Evolutionary conservation across 2,329 filamentous ascomycete genomes (phyloP), one percentile per base, ranked within the genome.

Genomic region (Pseudogymnoascus sp.): DNA sequence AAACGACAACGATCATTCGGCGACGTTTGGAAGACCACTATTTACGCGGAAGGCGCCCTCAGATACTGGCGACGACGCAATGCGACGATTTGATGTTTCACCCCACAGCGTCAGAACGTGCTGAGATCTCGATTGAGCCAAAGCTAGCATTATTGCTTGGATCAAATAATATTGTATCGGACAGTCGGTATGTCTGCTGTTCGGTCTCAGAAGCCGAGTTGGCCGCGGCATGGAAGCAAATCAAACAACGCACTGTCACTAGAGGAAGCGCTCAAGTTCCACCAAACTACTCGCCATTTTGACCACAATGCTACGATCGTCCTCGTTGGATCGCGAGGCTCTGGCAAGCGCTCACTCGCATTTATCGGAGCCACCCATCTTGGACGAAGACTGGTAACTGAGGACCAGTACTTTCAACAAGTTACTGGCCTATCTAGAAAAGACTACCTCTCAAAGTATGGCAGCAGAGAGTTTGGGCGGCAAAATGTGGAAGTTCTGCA

Each of bases 301-400:
- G 63, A 64, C 31, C 62, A 64, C 8, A 82, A 89, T 77, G 85
- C 87, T 1, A 91, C 89, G 1, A 85, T 93, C 63, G 82, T 92
- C 5, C 78, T 93, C 16, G 82, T 89, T 21, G 89, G 89, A 1
- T 85, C 91, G 63, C 84, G 88, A 12, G 89, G 89, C 10, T 85
- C 87, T 4, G 89, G 89, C 14, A 92, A 92, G 73, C 89, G 88
- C 1, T 91, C 88, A 1, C 77, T 93, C 10, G 89, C 87, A 12
- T 83, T 93, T 59, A 90, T 93, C 66, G 87, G 89, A 5, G 89
- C 89, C 0, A 86, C 86, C 6, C 87, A 88, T 59, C 85, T 89
- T 73, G 84, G 85, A 62, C 81, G 87, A 42, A 84, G 84, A 62
- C 79, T 92, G 2, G 77, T 92, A 62, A 89, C 92, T 66, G 81